Evolutionary conservation across 1,284 basidiomycete species (phyloP).

Genomic region (Ceratobasidium sp.): DNA sequence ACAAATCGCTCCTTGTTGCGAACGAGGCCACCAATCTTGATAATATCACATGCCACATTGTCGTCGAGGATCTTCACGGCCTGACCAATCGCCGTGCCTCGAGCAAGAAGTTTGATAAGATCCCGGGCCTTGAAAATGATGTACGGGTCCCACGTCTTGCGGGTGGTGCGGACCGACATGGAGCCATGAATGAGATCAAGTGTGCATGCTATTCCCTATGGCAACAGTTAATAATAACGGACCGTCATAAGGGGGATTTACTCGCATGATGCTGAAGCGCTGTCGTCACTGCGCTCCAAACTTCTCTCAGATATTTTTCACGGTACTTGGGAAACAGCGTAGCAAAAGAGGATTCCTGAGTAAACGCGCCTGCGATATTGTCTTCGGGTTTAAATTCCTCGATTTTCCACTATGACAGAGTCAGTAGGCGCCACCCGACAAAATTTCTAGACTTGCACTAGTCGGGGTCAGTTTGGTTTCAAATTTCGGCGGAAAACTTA

Average conservation of each 20-base stretch:
- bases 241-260: constrained; percentile 2
- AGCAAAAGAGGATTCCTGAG: constrained; percentile 96
- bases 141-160: constrained; percentile 97
- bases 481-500: constrained; percentile 55
- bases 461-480: neutral
- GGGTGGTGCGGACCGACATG: constrained; percentile 96
- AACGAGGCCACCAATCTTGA: constrained; percentile 95
- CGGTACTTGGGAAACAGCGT: constrained; percentile 99
- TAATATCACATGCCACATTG: constrained; percentile 91
- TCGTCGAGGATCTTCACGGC: constrained; percentile 93
- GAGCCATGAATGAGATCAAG: constrained; percentile 96
- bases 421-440: neutral
- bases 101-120: constrained; percentile 92
- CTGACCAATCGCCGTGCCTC: constrained; percentile 84
- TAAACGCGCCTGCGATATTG: constrained; percentile 83
- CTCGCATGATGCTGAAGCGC: constrained; percentile 81
- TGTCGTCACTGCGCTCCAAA: constrained; percentile 92
- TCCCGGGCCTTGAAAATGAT: constrained; percentile 95
- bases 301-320: constrained; percentile 93
- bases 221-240: neutral
- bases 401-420: constrained; percentile 77
- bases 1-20: constrained; percentile 98
- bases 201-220: constrained; percentile 85
- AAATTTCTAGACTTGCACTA: constrained; percentile 48
- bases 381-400: constrained; percentile 77